Percentiles rank a stretch among this genome's conserved stretches.
phyloP scores from a whole-genome alignment of 495 filamentous ascomycete genomes.

The Sordaria brevicollis region DNA sequence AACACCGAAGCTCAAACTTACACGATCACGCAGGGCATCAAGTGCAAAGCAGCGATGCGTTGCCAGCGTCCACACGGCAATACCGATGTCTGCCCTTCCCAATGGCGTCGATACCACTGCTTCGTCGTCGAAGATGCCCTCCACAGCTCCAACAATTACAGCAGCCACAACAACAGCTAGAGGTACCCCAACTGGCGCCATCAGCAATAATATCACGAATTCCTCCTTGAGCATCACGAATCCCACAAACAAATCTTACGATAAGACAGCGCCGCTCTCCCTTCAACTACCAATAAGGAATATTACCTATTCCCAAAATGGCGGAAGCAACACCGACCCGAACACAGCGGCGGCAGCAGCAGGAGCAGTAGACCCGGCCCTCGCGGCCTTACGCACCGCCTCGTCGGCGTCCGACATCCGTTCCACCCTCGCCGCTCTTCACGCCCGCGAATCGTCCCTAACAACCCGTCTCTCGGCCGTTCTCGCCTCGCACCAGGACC shows the following conservation, averaged over 20 bases:
- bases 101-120: constrained; percentile 26
- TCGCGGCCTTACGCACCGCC: constrained; percentile 50
- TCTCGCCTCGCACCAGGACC: constrained; percentile 68
- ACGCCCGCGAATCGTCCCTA: constrained; percentile 62
- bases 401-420: constrained; percentile 69
- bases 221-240: background rate
- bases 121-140: constrained; percentile 12
- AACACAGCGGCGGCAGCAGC: constrained; percentile 3
- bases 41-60: constrained; percentile 20
- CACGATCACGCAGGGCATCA: background rate
- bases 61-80: constrained; percentile 17
- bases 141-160: constrained; percentile 1
- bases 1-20: background rate
- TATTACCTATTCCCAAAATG: background rate
- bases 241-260: background rate
- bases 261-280: background rate
- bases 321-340: background rate
- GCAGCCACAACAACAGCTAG: constrained; percentile 3
- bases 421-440: constrained; percentile 60
- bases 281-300: background rate
- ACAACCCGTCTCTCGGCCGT: constrained; percentile 65
- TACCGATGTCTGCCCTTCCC: constrained; percentile 27
- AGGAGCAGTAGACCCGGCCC: constrained; percentile 7
- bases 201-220: constrained; percentile 5
- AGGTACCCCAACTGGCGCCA: background rate